Base-by-base conservation (phyloP, 2,329 filamentous ascomycete genomes). In the Aspergillus quadricinctus region DNA sequence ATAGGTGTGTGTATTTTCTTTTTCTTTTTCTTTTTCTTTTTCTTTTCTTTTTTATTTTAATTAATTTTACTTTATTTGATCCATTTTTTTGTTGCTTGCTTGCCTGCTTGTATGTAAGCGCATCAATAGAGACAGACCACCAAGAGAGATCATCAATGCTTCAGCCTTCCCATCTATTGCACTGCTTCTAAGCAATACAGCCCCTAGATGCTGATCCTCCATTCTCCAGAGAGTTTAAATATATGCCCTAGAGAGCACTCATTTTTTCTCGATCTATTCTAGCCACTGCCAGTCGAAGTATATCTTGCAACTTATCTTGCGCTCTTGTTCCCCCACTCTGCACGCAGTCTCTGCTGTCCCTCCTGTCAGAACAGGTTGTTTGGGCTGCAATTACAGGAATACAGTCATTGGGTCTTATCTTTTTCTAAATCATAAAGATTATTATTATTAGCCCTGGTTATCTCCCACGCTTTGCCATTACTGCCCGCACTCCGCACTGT, bases 61-160 rank as follows among this genome's bases (percentile, higher is more conserved):
- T 23, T 23, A 5, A 17, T 35, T 31, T 35, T 14, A 35, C 6
- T 35, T 35, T 14, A 35, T 41, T 31, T 40, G 35, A 35, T 25
- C 28, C 37, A 17, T 35, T 9, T 50, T 19, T 48, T 46, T 25
- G 29, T 50, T 29, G 53, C 48, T 41, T 46, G 29, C 29, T 31
- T 14, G 29, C 31, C 10, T 29, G 52, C 48, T 29, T 46, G 28
- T 52, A 46, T 53, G 51, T 60, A 57, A 52, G 50, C 56, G 52
- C 53, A 28, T 53, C 43, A 25, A 46, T 17, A 43, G 40, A 43
- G 40, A 11, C 40, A 43, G 40, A 11, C n/a, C n/a, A 43, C 40
- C 40, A 21, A 28, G 40, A 28, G 40, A 28, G 27, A 50, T 59
- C 23, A 41, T 55, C 21, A 17, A 10, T 21, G 31, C 23, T 50